These are phyloP conservation scores for Cladosporium sphaerospermum DNA, from an alignment of 2,329 filamentous ascomycete species.

Conservation along the genomic window DNA sequence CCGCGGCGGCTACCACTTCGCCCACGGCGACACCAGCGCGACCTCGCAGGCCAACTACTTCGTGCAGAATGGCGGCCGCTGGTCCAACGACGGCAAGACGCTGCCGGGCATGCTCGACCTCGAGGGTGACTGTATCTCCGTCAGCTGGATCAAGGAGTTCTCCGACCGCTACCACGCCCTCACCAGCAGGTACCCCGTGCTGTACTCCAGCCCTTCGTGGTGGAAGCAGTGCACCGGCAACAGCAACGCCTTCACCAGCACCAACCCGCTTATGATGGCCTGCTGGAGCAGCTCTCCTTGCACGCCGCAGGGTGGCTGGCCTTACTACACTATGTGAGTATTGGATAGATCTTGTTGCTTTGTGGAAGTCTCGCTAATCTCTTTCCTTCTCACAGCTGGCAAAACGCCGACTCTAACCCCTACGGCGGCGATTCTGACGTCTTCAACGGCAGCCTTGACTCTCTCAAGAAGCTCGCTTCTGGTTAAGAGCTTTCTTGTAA, in stretches of 20 bases:
- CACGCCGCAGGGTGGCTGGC: slow-evolving; percentile 41
- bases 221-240: slow-evolving; percentile 50
- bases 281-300: slow-evolving; percentile 10
- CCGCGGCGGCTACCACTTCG: slow-evolving; percentile 53
- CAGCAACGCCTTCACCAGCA: slow-evolving; percentile 40
- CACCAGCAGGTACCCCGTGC: slow-evolving; percentile 46
- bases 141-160: slow-evolving; percentile 50
- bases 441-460: slow-evolving; percentile 42
- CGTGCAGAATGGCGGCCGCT: slow-evolving; percentile 48
- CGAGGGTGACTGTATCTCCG: slow-evolving; percentile 43
- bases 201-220: slow-evolving; percentile 51
- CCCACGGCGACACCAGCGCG: slow-evolving; percentile 43
- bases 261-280: slow-evolving; percentile 13
- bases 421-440: slow-evolving; percentile 50
- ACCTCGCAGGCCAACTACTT: slow-evolving; percentile 48
- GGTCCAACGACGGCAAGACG: slow-evolving; percentile 48
- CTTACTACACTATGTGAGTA: slow-evolving; percentile 41
- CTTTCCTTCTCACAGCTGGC: slow-evolving; percentile 34
- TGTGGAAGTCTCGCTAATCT: neutral
- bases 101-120: slow-evolving; percentile 54
- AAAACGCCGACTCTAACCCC: slow-evolving; percentile 43
- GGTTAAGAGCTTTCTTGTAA: slow-evolving; percentile 10
- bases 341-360: neutral
- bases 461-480: slow-evolving; percentile 32
- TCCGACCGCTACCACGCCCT: slow-evolving; percentile 43